Evolutionary conservation across 2,329 filamentous ascomycete species (phyloP), one percentile per base, ranked within the genome.

Genomic region (Pseudogymnoascus sp.): DNA sequence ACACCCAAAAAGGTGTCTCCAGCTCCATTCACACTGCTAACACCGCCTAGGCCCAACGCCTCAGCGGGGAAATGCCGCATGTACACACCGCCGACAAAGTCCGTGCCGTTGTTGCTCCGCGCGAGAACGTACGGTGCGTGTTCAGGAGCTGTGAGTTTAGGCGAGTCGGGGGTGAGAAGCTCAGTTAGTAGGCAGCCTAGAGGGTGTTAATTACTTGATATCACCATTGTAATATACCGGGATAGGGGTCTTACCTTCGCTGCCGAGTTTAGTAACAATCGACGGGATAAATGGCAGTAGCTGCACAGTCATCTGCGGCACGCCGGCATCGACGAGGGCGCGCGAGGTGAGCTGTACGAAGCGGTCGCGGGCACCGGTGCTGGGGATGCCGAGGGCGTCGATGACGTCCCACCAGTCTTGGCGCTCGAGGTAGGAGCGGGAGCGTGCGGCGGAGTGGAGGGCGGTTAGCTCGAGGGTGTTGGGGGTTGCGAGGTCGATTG

Each of bases 1-100:
- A 92, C 88, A 0, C 93, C 94, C 7, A 95, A 78, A 72, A 97
- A 92, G 0, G 94, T 97, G 74, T 99, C 94, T 0, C 94, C 94
- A 2, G 91, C 92, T 0, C 93, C 94, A 72, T 97, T 97, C 8
- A 97, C 93, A 54, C 91, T 96, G 1, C 93, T 85, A 1, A 96
- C 80, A 25, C 94, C 85, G 18, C 81, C 75, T 0, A 77, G 73
- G 2, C 67, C 62, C 5, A 96, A 80, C 14, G 78, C 75, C 70
- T 89, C 85, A 0, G 82, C 83, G 0, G 89, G 84, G 50, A 69
- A 76, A 0, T 87, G 71, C 5, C 85, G 75, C 86, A 97, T 92
- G 70, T 97, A 97, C 2, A 97, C 80, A 0, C 92, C 93, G 0
- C 92, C 86, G 0, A 87, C 78, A 6, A 78, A 73, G 1, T 76